phyloP scores from a whole-genome alignment of 768 basidiomycete species.

The Mycena polygramma region DNA sequence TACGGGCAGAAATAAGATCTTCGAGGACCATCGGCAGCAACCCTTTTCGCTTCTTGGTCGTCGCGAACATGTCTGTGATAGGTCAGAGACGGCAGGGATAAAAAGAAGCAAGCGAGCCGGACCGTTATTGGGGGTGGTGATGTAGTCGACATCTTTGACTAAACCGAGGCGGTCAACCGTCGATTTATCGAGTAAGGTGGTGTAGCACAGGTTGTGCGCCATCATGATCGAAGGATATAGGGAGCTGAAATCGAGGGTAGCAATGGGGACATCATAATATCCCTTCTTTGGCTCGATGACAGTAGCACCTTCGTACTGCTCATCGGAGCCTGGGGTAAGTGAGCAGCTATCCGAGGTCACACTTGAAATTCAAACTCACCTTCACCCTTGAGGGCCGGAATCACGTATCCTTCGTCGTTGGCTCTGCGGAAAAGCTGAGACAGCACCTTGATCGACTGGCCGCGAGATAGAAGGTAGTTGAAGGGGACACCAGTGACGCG shows the following conservation, averaged over 20 bases:
- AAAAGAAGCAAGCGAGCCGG: neutral
- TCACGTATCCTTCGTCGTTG: conserved; percentile 90
- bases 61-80: conserved; percentile 85
- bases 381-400: conserved; percentile 89
- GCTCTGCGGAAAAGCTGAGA: conserved; percentile 96
- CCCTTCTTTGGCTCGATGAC: conserved; percentile 98
- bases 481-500: conserved; percentile 99
- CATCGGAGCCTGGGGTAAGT: conserved; percentile 77
- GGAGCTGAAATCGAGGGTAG: conserved; percentile 98
- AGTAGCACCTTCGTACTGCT: conserved; percentile 98
- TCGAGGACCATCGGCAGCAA: conserved; percentile 93
- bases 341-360: neutral
- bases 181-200: conserved; percentile 87
- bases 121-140: conserved; percentile 97
- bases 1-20: conserved; percentile 93
- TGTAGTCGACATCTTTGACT: conserved; percentile 90
- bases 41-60: conserved; percentile 81
- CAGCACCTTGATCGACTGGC: conserved; percentile 98
- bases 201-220: conserved; percentile 99
- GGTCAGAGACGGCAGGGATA: neutral
- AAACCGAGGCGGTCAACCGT: conserved; percentile 85
- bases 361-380: conserved; percentile 56
- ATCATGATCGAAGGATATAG: conserved; percentile 99
- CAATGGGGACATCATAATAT: conserved; percentile 96
- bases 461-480: conserved; percentile 93